Evolutionary conservation across 2,329 filamentous ascomycete species (phyloP), one percentile per base, ranked within the genome.

Genomic region (Alternaria brassicicola): DNA sequence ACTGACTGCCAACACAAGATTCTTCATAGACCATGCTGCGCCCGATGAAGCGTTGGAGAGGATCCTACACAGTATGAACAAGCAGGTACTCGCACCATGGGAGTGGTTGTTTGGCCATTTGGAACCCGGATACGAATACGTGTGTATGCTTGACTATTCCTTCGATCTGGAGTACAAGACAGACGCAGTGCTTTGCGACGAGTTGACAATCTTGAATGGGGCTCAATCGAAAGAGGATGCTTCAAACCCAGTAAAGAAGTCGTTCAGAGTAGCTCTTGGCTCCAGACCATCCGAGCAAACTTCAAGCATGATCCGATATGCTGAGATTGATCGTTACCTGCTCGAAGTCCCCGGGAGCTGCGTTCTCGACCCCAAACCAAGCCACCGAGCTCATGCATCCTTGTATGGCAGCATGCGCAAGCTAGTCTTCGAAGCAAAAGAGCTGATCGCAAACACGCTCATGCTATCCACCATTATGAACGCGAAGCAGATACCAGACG

Each of bases 101-200:
- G 38, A 61, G n/a, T 60, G 57, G 60, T 36, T 48, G 1, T 62
- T 61, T 17, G 54, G 54, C 13, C 17, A 21, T 4, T 15, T 63
- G 17, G 33, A 25, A 13, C 42, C 57, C 9, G 59, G 59, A 12
- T 28, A 30, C 23, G 62, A 64, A 31, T 62, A 54, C n/a, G 23
- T 62, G 12, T 60, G 56, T 45, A 33, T 60, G 3, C 43, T 62
- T 4, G 45, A 53, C 2, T 58, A 48, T 49, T 42, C 45, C n/a
- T 8, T 31, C 12, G 46, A 55, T 33, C 19, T 19, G 15, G 17
- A 53, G 7, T 59, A 51, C 13, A 36, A 23, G 6, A 21, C 52
- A 30, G 15, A 41, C 7, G 19, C n/a, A 6, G 21, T 23, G 23
- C 12, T 28, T 5, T 33, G 23, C 9, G 30, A 15, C 12, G 19